Base-by-base conservation (phyloP, 495 filamentous ascomycete genomes). In the Alectoria sarmentosa region DNA sequence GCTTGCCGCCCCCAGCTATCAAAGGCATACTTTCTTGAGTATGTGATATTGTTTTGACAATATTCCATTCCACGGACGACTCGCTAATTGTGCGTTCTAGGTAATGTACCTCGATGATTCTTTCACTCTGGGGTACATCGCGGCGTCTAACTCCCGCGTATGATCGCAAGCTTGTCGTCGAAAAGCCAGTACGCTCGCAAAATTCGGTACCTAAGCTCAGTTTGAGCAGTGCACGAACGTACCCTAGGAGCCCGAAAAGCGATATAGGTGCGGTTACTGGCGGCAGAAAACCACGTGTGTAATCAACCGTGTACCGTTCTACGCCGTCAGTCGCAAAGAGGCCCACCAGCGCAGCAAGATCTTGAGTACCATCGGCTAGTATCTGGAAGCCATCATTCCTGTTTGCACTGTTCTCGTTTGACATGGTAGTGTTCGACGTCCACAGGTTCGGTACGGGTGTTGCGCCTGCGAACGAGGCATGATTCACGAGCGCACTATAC, bases 361-460 rank as follows among this genome's bases (percentile, higher is more conserved):
- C 71, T 54, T 73, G 67, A 36, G 71, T 69, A n/a, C 70, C 66
- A 66, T 65, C 60, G 19, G 70, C 70, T n/a, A 72, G 64, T n/a
- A 59, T 14, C 21, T 59, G 36, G 32, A 59, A 59, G 32, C 17
- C 41, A 42, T 42, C 15, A 13, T 17, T 19, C 15, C 41, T 42
- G 41, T 42, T 17, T 42, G 41, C 41, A 13, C 17, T 42, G 41
- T 42, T 42, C 11, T 19, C 17, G 41, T 42, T 42, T 19, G 17
- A 42, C 3, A 19, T 9, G 41, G 41, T 42, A 3, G 15, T 42
- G 9, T 17, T 42, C 41, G 15, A 42, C 41, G 11, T 42, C 41
- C 41, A 17, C 4, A 13, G 17, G 17, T 19, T 42, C 15, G 15
- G 15, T 19, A 42, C 15, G 3, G 15, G 41, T 42, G 41, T 42